Evolutionary conservation across 2,329 filamentous ascomycete genomes (phyloP).

Genomic region (Pseudogymnoascus sp.): DNA sequence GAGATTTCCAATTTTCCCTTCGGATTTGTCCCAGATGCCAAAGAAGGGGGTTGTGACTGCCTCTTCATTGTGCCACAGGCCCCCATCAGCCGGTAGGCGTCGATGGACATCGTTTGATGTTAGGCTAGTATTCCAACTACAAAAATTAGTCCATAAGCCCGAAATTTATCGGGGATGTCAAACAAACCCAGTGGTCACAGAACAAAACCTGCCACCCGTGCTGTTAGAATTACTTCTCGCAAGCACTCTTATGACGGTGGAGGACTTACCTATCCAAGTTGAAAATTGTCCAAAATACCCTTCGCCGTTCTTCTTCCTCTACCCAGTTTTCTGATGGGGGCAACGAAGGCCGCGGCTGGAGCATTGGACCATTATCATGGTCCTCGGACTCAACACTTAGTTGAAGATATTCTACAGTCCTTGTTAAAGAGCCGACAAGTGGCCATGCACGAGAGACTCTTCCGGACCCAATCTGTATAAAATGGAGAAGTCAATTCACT

Average conservation of each 20-base stretch:
- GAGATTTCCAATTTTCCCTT: conserved; percentile 33
- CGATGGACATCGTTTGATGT: conserved; percentile 29
- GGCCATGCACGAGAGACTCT: conserved; percentile 20
- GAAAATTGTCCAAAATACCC: conserved; percentile 49
- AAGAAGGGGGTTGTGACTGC: conserved; percentile 37
- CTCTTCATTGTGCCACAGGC: conserved; percentile 35
- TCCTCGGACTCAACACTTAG: conserved; percentile 18
- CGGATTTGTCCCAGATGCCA: conserved; percentile 38
- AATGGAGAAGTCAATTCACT: conserved; percentile 9
- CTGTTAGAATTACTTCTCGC: background rate
- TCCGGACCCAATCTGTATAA: conserved; percentile 20
- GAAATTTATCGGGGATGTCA: background rate
- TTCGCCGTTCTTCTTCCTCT: conserved; percentile 41
- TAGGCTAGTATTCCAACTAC: conserved; percentile 32
- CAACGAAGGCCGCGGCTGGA: conserved; percentile 26
- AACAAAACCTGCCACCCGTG: conserved; percentile 9
- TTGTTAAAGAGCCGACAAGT: conserved; percentile 21
- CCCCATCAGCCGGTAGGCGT: conserved; percentile 36
- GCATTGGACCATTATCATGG: conserved; percentile 19
- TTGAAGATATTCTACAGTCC: conserved; percentile 24
- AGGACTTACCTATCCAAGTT: conserved; percentile 39
- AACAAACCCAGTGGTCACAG: conserved; percentile 7
- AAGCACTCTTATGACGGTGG: conserved; percentile 21
- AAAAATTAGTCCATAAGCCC: conserved; percentile 13
- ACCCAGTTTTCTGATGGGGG: conserved; percentile 24